Evolutionary conservation across 805 yeast genomes (phyloP), one percentile per base, ranked within the genome.

Genomic region (Naumovozyma castellii): DNA sequence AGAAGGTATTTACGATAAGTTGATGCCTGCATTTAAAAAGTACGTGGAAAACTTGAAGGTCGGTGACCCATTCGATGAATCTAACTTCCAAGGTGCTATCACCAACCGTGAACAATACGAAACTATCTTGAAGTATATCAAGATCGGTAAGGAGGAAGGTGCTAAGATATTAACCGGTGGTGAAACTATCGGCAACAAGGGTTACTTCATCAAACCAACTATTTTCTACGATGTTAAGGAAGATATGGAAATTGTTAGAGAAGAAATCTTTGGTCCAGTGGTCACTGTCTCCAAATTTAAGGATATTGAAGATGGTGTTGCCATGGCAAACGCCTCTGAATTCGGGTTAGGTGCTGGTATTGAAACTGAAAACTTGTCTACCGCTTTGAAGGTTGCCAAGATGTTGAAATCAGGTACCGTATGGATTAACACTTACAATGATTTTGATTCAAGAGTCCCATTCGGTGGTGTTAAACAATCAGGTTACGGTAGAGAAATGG

Each of bases 401-500:
- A 72, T 70, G 66, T 59, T 82, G 43, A 73, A 75, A 58, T 78
- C 87, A 38, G 90, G 90, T 66, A 78, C 86, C 34, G 75, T 82
- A 46, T 82, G 88, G 87, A 67, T 80, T 47, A 82, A 82, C 71
- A 80, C 87, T 43, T 81, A 80, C 66, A 81, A 81, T 57, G 86
- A 80, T 59, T 80, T 81, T 74, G 77, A 81, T 58, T 75, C 72
- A 39, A 67, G 71, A 60, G 82, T 80, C 60, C 88, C 90, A 66
- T 82, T 82, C 57, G 90, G 90, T 62, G 90, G 90, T 57, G 80
- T 66, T 69, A 78, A 79, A 57, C 80, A 79, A 66, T 76, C 84
- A 46, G 90, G 90, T 63, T 73, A 80, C 61, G 92, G 92, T 62
- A 78, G 85, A 71, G 92, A 82, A 69, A 79, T 82, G 88, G 92